These are phyloP conservation scores for Diaporthe capsici DNA, from an alignment of 2,329 filamentous ascomycete species.

Conservation along the genomic window DNA sequence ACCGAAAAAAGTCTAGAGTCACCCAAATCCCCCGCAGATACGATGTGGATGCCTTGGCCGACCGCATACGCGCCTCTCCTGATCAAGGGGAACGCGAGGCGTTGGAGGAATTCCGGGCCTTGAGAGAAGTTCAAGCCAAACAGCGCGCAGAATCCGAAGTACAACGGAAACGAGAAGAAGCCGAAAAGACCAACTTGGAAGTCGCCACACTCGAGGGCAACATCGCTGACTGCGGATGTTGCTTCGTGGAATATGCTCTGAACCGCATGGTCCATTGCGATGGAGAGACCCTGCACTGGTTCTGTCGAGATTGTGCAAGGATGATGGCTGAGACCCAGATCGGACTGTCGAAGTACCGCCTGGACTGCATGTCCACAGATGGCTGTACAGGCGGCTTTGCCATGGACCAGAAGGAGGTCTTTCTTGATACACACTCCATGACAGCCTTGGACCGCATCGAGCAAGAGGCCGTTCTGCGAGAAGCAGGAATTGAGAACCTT, in stretches of 20 bases:
- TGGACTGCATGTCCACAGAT: constrained; percentile 79
- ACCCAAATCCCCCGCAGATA: constrained; percentile 45
- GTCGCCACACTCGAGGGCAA: constrained; percentile 63
- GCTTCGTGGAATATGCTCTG: constrained; percentile 75
- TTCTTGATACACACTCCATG: constrained; percentile 70
- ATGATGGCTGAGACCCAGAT: constrained; percentile 77
- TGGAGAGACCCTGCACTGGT: constrained; percentile 71
- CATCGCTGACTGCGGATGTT: constrained; percentile 79
- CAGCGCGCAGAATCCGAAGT: constrained; percentile 45
- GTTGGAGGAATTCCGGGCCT: constrained; percentile 57
- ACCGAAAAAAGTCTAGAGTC: constrained; percentile 50
- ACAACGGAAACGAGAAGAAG: constrained; percentile 48
- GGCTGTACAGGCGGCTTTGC: constrained; percentile 76
- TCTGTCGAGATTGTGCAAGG: constrained; percentile 78
- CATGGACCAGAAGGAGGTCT: constrained; percentile 65
- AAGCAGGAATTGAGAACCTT: constrained; percentile 79
- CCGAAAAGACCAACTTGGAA: constrained; percentile 58
- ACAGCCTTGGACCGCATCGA: constrained; percentile 79
- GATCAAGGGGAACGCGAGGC: constrained; percentile 48
- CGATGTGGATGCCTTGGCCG: constrained; percentile 42
- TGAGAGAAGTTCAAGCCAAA: constrained; percentile 49
- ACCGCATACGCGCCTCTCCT: constrained; percentile 41
- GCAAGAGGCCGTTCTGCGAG: constrained; percentile 77
- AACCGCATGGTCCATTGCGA: constrained; percentile 80
- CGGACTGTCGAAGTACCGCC: constrained; percentile 76